These are phyloP conservation scores for Meripilus lineatus DNA, from an alignment of 1,284 basidiomycete species.

Conservation along the genomic window DNA sequence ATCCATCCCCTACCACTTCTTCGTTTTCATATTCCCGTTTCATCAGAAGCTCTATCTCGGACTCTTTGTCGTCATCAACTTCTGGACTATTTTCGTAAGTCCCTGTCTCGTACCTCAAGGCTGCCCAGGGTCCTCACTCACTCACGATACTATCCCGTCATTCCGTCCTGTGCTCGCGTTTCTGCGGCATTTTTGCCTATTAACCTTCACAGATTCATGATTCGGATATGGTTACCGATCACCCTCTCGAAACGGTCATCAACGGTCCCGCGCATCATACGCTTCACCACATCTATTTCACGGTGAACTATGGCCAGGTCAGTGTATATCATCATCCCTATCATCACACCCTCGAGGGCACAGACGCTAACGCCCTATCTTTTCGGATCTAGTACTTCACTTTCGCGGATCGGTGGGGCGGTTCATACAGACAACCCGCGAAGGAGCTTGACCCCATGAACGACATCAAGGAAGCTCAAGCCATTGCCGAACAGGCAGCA, in stretches of 20 bases:
- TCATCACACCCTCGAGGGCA: background rate
- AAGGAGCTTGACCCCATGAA: conserved; percentile 83
- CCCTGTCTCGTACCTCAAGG: conserved; percentile 2
- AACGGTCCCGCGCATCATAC: conserved; percentile 99
- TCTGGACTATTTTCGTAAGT: conserved; percentile 86
- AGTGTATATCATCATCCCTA: conserved; percentile 20
- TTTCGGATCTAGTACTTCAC: conserved; percentile 78
- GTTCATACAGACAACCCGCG: conserved; percentile 85
- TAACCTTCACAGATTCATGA: conserved; percentile 85
- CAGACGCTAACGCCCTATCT: conserved; percentile 8
- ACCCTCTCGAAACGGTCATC: conserved; percentile 85
- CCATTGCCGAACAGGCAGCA: conserved; percentile 14
- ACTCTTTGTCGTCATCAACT: conserved; percentile 86
- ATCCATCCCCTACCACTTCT: conserved; percentile 93
- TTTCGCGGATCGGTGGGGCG: conserved; percentile 82
- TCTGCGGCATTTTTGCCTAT: too few relatives aligned
- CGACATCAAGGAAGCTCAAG: conserved; percentile 41
- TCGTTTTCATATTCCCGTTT: conserved; percentile 89
- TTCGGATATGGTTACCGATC: conserved; percentile 99
- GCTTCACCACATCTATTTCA: conserved; percentile 94
- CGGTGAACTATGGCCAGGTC: conserved; percentile 90
- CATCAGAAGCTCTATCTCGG: conserved; percentile 80
- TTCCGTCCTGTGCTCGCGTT: too few relatives aligned
- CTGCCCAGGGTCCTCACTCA: too few relatives aligned
- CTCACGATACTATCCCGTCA: too few relatives aligned